Percentiles rank a stretch among this genome's conserved stretches.
phyloP scores from a whole-genome alignment of 108 stramenopile genomes.

The Discostella pseudostelligera region DNA sequence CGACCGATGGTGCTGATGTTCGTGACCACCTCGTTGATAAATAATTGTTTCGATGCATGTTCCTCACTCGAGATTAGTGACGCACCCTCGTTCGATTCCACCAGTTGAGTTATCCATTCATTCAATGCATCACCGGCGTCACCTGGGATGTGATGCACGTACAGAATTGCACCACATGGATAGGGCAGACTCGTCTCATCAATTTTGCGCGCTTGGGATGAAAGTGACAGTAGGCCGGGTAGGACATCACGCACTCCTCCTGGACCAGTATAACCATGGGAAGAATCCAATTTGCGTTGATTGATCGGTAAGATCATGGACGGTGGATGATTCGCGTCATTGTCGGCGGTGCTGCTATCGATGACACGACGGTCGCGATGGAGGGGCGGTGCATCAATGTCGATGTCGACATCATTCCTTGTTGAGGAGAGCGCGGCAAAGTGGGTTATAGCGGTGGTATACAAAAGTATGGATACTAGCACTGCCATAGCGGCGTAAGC shows the following conservation, averaged over 20 bases:
- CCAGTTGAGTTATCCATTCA: constrained; percentile 28
- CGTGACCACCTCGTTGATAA: constrained; percentile 8
- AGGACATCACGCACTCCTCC: constrained; percentile 13
- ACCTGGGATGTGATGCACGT: constrained; percentile 33
- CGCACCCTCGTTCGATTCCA: constrained; percentile 25
- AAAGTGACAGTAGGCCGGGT: constrained; percentile 9
- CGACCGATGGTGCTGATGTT: constrained; percentile 17
- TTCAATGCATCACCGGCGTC: constrained; percentile 16
- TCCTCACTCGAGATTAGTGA: constrained; percentile 32
- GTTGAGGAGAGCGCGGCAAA: not conserved
- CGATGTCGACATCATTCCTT: not conserved
- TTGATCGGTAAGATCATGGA: constrained; percentile 18
- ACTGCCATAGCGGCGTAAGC: not conserved
- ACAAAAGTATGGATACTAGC: constrained; percentile 6
- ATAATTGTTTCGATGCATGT: constrained; percentile 9
- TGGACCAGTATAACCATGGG: constrained; percentile 7
- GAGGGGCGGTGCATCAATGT: not conserved
- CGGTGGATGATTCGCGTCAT: no score
- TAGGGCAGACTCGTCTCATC: constrained; percentile 30
- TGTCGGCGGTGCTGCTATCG: no score
- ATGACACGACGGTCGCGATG: no score
- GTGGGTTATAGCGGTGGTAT: constrained; percentile 2
- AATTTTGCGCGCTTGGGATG: constrained; percentile 28
- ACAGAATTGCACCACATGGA: constrained; percentile 34
- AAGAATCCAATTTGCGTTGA: constrained; percentile 14